Percentiles rank a stretch among this genome's conserved stretches.
These are phyloP conservation scores for Stellera chamaejasme DNA, from an alignment of 345 rosid genomes.

Conservation along the genomic window DNA sequence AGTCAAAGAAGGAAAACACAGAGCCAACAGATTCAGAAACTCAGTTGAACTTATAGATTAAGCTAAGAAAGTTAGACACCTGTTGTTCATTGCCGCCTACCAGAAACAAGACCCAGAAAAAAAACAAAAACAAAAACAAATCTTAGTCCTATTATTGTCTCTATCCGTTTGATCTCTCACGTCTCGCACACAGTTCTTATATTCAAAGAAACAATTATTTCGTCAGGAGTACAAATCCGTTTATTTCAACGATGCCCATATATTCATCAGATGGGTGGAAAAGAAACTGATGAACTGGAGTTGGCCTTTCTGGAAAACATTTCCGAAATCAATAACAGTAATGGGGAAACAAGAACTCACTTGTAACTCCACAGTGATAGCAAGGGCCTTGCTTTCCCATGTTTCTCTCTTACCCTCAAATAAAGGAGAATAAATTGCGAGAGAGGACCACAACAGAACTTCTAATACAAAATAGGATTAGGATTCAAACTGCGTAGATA, in stretches of 20 bases:
- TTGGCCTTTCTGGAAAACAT: background rate
- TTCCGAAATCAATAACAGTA: background rate
- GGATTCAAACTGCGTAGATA: constrained; percentile 8
- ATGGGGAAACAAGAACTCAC: constrained; percentile 83
- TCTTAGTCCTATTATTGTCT: constrained; percentile 3
- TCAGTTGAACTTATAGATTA: constrained; percentile 9
- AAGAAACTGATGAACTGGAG: constrained; percentile 7
- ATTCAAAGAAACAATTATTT: constrained; percentile 5
- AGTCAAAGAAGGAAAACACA: constrained; percentile 16
- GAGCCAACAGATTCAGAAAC: constrained; percentile 11
- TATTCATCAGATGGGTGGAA: constrained; percentile 2
- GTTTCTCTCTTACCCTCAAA: constrained; percentile 16
- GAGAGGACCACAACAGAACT: constrained; percentile 8
- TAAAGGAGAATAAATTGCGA: constrained; percentile 13
- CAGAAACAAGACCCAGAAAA: constrained; percentile 13
- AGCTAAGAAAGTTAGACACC: constrained; percentile 8
- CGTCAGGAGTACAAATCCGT: constrained; percentile 5
- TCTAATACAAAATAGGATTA: constrained; percentile 3
- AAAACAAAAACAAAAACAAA: constrained; percentile 14
- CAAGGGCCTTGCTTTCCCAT: constrained; percentile 99
- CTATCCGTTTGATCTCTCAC: constrained; percentile 11
- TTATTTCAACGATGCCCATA: background rate
- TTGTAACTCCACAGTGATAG: constrained; percentile 96
- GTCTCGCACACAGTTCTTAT: constrained; percentile 8
- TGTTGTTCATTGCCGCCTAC: constrained; percentile 12